Evolutionary conservation across 1,284 basidiomycete genomes (phyloP), one percentile per base, ranked within the genome.

Genomic region (Cystobasidiaceae sp.): DNA sequence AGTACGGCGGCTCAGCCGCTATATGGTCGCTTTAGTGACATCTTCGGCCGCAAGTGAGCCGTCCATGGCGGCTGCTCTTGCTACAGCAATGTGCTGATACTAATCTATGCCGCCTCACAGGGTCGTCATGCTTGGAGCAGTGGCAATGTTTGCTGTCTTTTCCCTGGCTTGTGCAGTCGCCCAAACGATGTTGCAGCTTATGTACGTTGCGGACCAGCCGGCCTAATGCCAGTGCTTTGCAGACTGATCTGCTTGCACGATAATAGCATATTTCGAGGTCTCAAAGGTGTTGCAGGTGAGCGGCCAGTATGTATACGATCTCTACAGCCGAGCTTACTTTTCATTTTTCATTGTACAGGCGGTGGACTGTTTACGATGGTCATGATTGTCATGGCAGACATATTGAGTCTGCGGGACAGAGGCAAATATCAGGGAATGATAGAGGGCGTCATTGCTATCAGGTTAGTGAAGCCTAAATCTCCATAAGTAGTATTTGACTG

Each of bases 1-100:
- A 83, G 81, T 0, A 84, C 86, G 6, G 82, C 84, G 15, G 85
- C 86, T 69, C 87, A 88, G 74, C 81, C 77, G 0, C 75, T 82
- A 3, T 82, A 87, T 74, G 86, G 86, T 33, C 81, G 86, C 5
- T 82, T 88, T n/a, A 78, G 85, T 79, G 87, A 90, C 70, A 88
- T 77, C 34, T 89, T 88, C 70, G 88, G 88, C 17, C 80, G 88
- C 30, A 89, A 90, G 73, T 76, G 78, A 19, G 82, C n/a, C n/a
- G n/a, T n/a, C n/a, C n/a, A n/a, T 28, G 39, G 4, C 17, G 17
- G 23, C 39, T 43, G n/a, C 13, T 30, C 15, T 5, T 27, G 8
- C 21, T 15, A n/a, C 23, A 13, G 17, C 8, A 28, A 34, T n/a
- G 2, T 2, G 0, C 15, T 6, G 7, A 7, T 6, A 17, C 41